phyloP scores from a whole-genome alignment of 2,329 filamentous ascomycete species.

The Monosporascus cannonballus region DNA sequence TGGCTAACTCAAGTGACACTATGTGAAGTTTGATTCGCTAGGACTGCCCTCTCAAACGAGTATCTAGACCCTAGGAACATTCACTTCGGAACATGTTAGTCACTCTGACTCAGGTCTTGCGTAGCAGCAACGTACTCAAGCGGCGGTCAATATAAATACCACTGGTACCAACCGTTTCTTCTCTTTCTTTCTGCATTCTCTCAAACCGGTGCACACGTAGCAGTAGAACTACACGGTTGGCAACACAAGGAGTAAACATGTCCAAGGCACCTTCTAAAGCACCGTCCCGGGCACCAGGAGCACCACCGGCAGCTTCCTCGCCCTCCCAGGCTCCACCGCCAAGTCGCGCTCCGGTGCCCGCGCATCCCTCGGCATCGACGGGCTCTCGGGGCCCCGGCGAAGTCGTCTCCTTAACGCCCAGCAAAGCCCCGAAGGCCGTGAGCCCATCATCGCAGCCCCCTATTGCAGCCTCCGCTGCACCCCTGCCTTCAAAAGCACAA shows the following conservation, averaged over 20 bases:
- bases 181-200: no score
- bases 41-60: no score
- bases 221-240: neutral
- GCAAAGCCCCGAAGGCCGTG: neutral
- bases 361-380: neutral
- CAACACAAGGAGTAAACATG: neutral
- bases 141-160: no score
- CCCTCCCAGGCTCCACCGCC: neutral
- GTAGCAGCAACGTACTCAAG: neutral
- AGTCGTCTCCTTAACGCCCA: neutral
- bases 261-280: neutral
- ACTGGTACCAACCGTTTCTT: no score
- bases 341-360: neutral
- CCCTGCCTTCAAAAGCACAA: neutral
- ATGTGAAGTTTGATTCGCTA: no score
- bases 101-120: slow-evolving; percentile 9
- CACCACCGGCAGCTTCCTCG: neutral
- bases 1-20: no score
- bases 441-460: neutral
- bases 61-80: no score
- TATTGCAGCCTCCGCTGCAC: neutral
- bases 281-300: neutral
- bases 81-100: no score
- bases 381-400: neutral
- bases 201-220: no score